Evolutionary conservation across 208 protist species (phyloP), one percentile per base, ranked within the genome.

Genomic region (Crithidia thermophila): DNA sequence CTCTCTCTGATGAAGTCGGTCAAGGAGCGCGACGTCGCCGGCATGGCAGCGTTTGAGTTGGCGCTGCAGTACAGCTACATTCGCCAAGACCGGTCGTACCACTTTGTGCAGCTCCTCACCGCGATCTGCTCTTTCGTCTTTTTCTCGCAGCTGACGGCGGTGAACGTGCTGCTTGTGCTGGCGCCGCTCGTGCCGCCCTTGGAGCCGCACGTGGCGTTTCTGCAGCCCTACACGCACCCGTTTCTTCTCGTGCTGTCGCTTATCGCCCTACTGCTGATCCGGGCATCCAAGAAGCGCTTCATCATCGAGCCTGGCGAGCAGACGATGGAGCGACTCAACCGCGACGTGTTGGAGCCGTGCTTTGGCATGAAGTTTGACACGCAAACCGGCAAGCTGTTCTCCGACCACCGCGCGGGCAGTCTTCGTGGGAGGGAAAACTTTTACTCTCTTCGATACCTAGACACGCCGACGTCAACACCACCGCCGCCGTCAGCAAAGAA

Each of bases 11-110:
- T 75, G 69, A 75, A 77, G 31, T 58, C 72, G 0, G 65, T 82
- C 9, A 94, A 94, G 70, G 88, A 91, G 60, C 84, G 90, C 50
- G 87, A 95, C 56, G 53, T 82, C 20, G 87, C 90, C 1, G 90
- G 87, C 14, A 79, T 89, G 65, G 84, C 82, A 14, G 90, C 90
- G 20, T 95, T 93, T 67, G 87, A 95, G 74, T 49, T 93, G n/a
- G 77, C 87, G 16, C 73, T 95, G 25, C 87, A 95, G 63, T 84
- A 94, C 59, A 84, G 87, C 25, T 60, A 87, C 18, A 57, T 95
- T 8, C 78, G 90, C 4, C 90, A 95, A 73, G 87, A 94, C 68
- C 85, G 90, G 23, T 93, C 83, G 11, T 94, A 87, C 77, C 86
- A 95, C 65, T 87, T 92, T 84, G 56, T 86, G 21, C 87, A 91